Base-by-base conservation (phyloP, 2,329 filamentous ascomycete species). In the Colletotrichum ledebouriae region DNA sequence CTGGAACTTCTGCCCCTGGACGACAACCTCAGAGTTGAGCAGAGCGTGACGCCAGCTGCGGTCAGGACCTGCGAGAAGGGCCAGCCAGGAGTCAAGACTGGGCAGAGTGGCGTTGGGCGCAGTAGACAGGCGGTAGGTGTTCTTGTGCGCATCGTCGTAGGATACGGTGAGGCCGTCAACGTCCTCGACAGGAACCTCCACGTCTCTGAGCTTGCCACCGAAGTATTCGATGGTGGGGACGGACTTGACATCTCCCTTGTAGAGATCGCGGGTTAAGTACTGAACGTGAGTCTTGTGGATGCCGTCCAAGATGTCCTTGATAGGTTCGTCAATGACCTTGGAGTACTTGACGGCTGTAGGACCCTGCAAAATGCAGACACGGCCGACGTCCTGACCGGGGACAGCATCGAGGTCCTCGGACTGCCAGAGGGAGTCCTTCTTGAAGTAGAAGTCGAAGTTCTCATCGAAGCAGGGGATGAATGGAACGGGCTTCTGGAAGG, bases 341-440 rank as follows among this genome's bases (percentile, higher is more conserved):
- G 94, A 97, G 82, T 94, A 98, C 80, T 91, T 95, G 75, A 89
- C 96, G 63, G 96, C 92, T 82, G 94, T 94, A 5, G 96, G 96
- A 17, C 96, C 97, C 79, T 99, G 96, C 42, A 99, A 85, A 77
- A 99, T 98, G 83, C 94, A 98, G 50, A 94, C 97, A 77, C 97
- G 90, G 71, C 94, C 94, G 67, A 99, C 96, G 77, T 99, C 97
- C 81, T 98, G 96, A 73, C 87, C 95, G 70, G 98, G 94, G 66
- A 99, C 94, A 61, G 96, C 96, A 76, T 97, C 95, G 11, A 99
- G 86, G 76, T 99, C 96, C 81, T 99, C 96, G 1, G 96, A 98
- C 82, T 99, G 96, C 96, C 96, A 99, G 7, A 99, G 87, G 1
- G 96, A 99, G 80, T 99, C 96, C 85, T 99, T 99, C 90, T 99